phyloP scores from a whole-genome alignment of 2,329 filamentous ascomycete genomes.

The Colletotrichum ledebouriae region DNA sequence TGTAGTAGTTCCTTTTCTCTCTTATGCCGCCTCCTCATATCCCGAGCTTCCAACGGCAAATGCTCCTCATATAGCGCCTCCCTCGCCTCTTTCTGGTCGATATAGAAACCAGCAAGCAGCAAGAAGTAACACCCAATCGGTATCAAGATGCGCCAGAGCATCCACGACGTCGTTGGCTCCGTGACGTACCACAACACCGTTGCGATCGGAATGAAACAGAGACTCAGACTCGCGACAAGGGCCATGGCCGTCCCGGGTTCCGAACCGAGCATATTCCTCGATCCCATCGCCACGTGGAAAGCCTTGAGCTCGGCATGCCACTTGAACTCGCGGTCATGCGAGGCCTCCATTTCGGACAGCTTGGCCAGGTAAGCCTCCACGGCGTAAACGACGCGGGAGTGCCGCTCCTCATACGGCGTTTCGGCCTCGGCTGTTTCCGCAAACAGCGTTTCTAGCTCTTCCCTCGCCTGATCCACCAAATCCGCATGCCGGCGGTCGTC shows the following conservation, averaged over 20 bases:
- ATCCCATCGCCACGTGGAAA: constrained; percentile 23
- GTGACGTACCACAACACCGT: constrained; percentile 32
- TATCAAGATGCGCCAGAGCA: constrained; percentile 27
- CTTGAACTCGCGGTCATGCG: constrained; percentile 35
- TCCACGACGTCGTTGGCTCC: constrained; percentile 25
- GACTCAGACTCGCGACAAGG: constrained; percentile 14
- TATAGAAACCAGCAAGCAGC: constrained; percentile 20
- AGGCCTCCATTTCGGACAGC: constrained; percentile 25
- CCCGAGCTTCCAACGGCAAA: constrained; percentile 26
- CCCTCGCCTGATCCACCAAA: constrained; percentile 26
- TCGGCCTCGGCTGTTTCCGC: constrained; percentile 18
- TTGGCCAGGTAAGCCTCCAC: constrained; percentile 34
- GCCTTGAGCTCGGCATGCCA: constrained; percentile 32
- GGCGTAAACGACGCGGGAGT: constrained; percentile 32
- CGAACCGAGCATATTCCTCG: constrained; percentile 17
- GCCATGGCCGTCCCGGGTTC: constrained; percentile 26
- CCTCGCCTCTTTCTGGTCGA: constrained; percentile 25
- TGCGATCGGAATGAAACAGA: constrained; percentile 23
- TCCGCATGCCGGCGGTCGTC: constrained; percentile 21
- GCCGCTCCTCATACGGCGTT: constrained; percentile 33
- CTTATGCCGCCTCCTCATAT: constrained; percentile 35
- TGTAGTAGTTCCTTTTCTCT: constrained; percentile 35
- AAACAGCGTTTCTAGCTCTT: constrained; percentile 26
- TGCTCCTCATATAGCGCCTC: constrained; percentile 31
- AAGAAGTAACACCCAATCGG: constrained; percentile 22